Evolutionary conservation across 176 grass and related monocot genomes (phyloP).

Genomic region (Stipa capillata): DNA sequence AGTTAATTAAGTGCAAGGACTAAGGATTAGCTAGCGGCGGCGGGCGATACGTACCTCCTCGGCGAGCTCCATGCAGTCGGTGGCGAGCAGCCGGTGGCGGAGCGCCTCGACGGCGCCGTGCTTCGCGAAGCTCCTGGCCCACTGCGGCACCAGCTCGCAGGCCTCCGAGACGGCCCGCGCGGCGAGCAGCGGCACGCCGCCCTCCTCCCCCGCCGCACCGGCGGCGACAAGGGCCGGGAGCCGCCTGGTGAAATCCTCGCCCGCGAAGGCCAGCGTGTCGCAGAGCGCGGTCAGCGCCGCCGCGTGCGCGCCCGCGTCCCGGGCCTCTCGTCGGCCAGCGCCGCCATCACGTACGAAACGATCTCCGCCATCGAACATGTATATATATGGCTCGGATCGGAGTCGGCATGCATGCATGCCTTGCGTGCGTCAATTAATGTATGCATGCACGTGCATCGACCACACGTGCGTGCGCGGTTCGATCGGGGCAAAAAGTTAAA

Average conservation of each 20-base stretch:
- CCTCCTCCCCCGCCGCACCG: not conserved
- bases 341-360: not conserved
- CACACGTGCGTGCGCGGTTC: too few species aligned
- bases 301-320: not conserved
- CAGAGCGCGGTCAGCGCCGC: conserved; percentile 27
- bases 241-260: not conserved
- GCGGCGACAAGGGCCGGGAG: conserved; percentile 7
- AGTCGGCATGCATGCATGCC: too few species aligned
- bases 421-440: too few species aligned
- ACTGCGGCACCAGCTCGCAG: conserved; percentile 13
- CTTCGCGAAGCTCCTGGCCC: not conserved
- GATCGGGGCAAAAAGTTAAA: too few species aligned
- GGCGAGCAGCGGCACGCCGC: conserved; percentile 31
- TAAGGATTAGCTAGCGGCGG: not conserved
- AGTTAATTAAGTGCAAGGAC: not conserved
- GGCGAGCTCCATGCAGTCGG: conserved; percentile 44
- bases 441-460: too few species aligned
- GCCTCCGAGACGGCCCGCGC: conserved; percentile 35
- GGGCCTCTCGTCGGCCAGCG: not conserved
- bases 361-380: not conserved
- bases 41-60: conserved; percentile 28
- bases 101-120: conserved; percentile 30
- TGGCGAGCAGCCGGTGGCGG: conserved; percentile 25
- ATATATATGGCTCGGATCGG: too few species aligned
- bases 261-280: not conserved